phyloP scores from a whole-genome alignment of 1,284 basidiomycete species.

The Sporisorium sorghi region DNA sequence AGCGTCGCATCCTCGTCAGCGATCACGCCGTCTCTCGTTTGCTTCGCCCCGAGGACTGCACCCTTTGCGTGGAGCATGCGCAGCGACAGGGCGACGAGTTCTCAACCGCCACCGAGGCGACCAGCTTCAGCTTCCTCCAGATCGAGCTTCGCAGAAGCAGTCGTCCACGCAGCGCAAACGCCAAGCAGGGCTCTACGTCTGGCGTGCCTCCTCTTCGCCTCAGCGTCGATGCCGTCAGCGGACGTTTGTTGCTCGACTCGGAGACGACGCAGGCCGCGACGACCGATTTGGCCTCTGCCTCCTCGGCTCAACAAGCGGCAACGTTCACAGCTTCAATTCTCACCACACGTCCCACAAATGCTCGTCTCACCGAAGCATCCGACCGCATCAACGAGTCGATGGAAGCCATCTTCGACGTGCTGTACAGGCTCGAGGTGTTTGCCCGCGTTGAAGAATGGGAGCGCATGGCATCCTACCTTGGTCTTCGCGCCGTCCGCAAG shows the following conservation, averaged over 20 bases:
- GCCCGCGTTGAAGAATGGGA: constrained; percentile 63
- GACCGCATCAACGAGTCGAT: constrained; percentile 51
- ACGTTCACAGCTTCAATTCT: constrained; percentile 38
- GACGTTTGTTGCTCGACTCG: constrained; percentile 41
- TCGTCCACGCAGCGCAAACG: neutral
- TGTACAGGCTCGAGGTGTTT: constrained; percentile 48
- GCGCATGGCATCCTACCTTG: constrained; percentile 58
- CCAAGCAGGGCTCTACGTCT: constrained; percentile 6
- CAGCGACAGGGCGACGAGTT: constrained; percentile 37
- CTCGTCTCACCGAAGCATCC: constrained; percentile 45
- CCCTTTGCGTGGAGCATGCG: constrained; percentile 26
- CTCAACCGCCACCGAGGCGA: constrained; percentile 27
- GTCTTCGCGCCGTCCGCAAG: constrained; percentile 76
- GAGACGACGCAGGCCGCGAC: constrained; percentile 12
- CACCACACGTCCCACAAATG: constrained; percentile 24
- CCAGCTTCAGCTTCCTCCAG: constrained; percentile 33
- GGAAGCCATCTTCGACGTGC: constrained; percentile 40
- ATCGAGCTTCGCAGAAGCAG: constrained; percentile 25
- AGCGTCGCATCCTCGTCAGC: constrained; percentile 40
- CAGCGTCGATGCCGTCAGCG: constrained; percentile 45
- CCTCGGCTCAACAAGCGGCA: constrained; percentile 5
- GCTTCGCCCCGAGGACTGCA: constrained; percentile 42
- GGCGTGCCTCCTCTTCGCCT: constrained; percentile 42
- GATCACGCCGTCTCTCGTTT: constrained; percentile 41
- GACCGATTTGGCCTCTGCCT: neutral